Evolutionary conservation across 1,284 basidiomycete genomes (phyloP), one percentile per base, ranked within the genome.

Genomic region (Cystobasidium slooffiae): DNA sequence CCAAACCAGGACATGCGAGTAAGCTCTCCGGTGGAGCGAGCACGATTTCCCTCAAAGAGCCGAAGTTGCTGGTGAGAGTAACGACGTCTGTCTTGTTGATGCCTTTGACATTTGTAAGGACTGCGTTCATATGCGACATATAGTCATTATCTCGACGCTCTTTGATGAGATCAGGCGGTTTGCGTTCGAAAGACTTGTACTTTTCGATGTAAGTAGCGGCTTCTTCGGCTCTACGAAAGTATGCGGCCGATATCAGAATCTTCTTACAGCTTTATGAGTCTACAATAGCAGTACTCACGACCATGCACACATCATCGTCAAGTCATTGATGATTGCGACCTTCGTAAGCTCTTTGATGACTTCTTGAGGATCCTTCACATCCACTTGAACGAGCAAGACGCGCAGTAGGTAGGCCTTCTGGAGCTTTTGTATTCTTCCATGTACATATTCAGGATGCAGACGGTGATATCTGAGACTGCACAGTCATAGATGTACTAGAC

Each of bases 51-150:
- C 90, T 88, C 77, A 98, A 92, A 77, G 91, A 93, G 20, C 94
- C 94, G 80, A 96, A 91, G n/a, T 92, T 90, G 0, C 91, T 90
- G n/a, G 91, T 87, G 37, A 99, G 84, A 0, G 95, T 97, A 82
- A 94, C 89, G 0, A 96, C 94, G 80, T 99, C 97, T 0, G 96
- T 98, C 85, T 96, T 97, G 84, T 99, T 99, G 73, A 99, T 91
- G 78, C 93, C 94, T 79, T 88, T 90, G 77, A 98, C 91, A 77
- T 88, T 90, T 0, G 96, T 99, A 46, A 99, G 85, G 0, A 92
- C 88, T n/a, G 89, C 88, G 51, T 91, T 91, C 14, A 98, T 83
- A 79, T 94, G 87, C 6, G 92, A 88, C 75, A 87, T 83, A 80
- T 97, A 94, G 78, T 92, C 91, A 78, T 95, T 93, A 80, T 94